Evolutionary conservation across 768 basidiomycete genomes (phyloP).

Genomic region (Leccinum boreale): DNA sequence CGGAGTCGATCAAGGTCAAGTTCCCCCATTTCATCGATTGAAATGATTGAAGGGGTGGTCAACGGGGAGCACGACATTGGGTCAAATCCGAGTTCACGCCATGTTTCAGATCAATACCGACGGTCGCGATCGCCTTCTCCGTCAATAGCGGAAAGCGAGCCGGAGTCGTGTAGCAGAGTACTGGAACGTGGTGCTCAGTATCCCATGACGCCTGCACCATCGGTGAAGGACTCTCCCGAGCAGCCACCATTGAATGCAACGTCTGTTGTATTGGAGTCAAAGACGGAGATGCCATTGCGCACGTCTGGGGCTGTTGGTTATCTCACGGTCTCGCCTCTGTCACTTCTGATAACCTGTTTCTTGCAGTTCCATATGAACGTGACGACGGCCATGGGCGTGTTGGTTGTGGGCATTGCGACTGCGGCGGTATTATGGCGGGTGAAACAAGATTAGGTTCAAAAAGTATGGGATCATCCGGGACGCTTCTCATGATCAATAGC

Average conservation of each 20-base stretch:
- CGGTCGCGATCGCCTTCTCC: conserved; percentile 30
- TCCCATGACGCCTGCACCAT: conserved; percentile 30
- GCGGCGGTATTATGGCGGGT: conserved; percentile 74
- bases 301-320: conserved; percentile 28
- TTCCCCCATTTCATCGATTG: conserved; percentile 33
- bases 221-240: conserved; percentile 29
- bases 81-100: conserved; percentile 21
- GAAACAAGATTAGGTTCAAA: conserved; percentile 37
- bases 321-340: conserved; percentile 16
- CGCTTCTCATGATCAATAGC: conserved; percentile 8
- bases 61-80: conserved; percentile 15
- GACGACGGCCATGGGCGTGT: conserved; percentile 58
- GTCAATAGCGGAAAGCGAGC: conserved; percentile 30
- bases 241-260: conserved; percentile 12
- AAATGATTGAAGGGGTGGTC: conserved; percentile 31
- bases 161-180: conserved; percentile 20
- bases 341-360: conserved; percentile 19
- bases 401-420: conserved; percentile 65
- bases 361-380: conserved; percentile 30
- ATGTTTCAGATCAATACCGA: conserved; percentile 21
- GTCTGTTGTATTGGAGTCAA: conserved; percentile 12
- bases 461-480: conserved; percentile 14
- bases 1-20: conserved; percentile 37
- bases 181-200: conserved; percentile 22
- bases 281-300: conserved; percentile 17